Percentiles rank a stretch among this genome's conserved stretches.
These are phyloP conservation scores for Wickerhamomyces chambardii DNA, from an alignment of 805 yeast species.

Conservation along the genomic window DNA sequence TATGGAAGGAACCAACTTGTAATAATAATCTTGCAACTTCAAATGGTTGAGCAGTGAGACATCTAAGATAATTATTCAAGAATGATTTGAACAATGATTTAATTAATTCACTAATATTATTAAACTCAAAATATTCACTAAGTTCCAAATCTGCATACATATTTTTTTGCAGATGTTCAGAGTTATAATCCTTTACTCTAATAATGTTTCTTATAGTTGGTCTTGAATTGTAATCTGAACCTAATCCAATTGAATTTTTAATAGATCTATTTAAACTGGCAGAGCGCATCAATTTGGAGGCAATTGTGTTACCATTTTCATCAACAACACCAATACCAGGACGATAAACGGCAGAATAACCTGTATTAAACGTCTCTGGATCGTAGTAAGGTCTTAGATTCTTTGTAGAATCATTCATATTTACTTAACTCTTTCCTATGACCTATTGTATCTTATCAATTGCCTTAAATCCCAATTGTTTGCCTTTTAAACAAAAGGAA, in stretches of 20 bases:
- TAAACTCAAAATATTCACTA: constrained; percentile 53
- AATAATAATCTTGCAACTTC: constrained; percentile 72
- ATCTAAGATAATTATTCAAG: constrained; percentile 57
- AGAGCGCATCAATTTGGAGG: constrained; percentile 26
- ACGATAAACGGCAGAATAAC: constrained; percentile 48
- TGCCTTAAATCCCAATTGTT: too few species aligned
- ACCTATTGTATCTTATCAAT: too few species aligned
- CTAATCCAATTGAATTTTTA: constrained; percentile 5
- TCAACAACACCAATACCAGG: constrained; percentile 58
- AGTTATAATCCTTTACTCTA: constrained; percentile 12
- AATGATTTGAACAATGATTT: constrained; percentile 53
- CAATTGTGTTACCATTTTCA: constrained; percentile 28
- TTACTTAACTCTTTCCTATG: too few species aligned
- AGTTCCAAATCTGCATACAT: constrained; percentile 45
- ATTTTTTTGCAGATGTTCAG: constrained; percentile 15
- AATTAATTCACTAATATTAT: constrained; percentile 46
- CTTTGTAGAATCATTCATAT: constrained; percentile 1
- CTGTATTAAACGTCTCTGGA: constrained; percentile 57
- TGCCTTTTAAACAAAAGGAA: too few species aligned
- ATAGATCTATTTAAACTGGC: constrained; percentile 9
- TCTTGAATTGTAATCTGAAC: constrained; percentile 1
- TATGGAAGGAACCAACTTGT: constrained; percentile 65
- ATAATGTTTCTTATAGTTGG: constrained; percentile 10
- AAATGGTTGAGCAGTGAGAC: constrained; percentile 76
- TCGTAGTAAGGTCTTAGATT: constrained; percentile 60